A percentile compares a stretch with the other conserved stretches of the same genome.
Conservation (phyloP, 75 land plant species). For the Pinus albicaulis region DNA sequence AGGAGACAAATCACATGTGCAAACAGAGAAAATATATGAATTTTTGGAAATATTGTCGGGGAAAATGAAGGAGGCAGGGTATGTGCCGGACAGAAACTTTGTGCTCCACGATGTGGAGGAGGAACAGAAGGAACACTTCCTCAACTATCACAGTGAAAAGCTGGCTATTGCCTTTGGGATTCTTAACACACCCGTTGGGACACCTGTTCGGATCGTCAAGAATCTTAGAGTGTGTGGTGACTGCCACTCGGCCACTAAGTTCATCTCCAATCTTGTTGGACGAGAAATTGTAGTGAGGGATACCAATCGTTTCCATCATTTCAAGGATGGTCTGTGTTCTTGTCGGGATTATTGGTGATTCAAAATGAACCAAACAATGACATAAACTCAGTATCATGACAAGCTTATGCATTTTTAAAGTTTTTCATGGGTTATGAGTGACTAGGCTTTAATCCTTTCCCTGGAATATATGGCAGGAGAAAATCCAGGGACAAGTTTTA, state of each 20-base stretch:
- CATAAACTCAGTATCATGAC: too few relatives aligned
- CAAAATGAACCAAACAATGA: too few relatives aligned
- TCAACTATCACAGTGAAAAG: conserved; percentile 5
- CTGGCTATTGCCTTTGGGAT: not conserved
- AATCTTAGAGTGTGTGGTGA: not conserved
- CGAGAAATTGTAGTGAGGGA: not conserved
- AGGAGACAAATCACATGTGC: not conserved
- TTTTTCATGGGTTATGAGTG: too few relatives aligned
- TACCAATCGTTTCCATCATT: not conserved
- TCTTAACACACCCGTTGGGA: not conserved
- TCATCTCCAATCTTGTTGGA: not conserved
- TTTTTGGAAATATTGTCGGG: not conserved
- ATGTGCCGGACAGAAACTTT: not conserved
- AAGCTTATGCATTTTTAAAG: too few relatives aligned
- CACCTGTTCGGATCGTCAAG: not conserved
- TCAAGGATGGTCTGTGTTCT: not conserved
- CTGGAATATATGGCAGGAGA: too few relatives aligned
- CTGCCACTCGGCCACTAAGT: not conserved
- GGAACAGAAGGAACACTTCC: not conserved
- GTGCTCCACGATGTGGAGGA: not conserved
- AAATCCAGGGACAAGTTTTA: too few relatives aligned
- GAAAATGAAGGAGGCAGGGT: not conserved
- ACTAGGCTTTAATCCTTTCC: too few relatives aligned
- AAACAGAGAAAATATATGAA: not conserved
- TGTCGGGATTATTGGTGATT: not conserved